Evolutionary conservation across 2,329 filamentous ascomycete species (phyloP).

Genomic region (Fusarium gaditjirri): DNA sequence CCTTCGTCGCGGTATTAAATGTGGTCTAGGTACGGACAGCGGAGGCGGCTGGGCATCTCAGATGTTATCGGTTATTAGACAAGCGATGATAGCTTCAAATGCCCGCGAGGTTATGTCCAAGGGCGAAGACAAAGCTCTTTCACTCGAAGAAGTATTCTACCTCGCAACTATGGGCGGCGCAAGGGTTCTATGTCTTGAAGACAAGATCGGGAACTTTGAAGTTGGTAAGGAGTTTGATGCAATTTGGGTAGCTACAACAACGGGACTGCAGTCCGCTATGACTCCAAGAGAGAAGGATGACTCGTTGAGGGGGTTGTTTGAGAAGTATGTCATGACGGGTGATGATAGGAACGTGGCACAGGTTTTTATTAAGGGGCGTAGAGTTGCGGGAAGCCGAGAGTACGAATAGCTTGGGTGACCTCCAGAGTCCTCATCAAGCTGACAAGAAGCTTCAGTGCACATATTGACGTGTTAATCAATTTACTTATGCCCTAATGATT

Average conservation of each 20-base stretch:
- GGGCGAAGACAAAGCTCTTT: conserved; percentile 11
- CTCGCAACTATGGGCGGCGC: conserved; percentile 4
- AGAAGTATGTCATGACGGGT: conserved; percentile 23
- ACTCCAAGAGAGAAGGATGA: conserved; percentile 1
- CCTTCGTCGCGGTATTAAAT: conserved; percentile 1
- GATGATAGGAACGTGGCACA: conserved; percentile 18
- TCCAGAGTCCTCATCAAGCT: no score
- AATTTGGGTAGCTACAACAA: background rate
- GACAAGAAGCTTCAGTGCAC: no score
- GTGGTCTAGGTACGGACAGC: conserved; percentile 9
- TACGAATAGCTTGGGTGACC: background rate
- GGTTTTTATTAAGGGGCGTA: background rate
- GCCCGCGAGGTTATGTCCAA: background rate
- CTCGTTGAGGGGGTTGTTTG: background rate
- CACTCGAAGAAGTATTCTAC: conserved; percentile 12
- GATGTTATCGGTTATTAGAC: conserved; percentile 13
- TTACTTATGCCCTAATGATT: background rate
- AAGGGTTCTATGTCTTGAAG: background rate
- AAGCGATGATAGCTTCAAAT: conserved; percentile 20
- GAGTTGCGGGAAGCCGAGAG: background rate
- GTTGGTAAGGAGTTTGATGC: conserved; percentile 23
- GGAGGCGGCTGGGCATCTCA: conserved; percentile 22
- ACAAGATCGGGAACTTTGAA: background rate
- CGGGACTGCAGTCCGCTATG: conserved; percentile 5
- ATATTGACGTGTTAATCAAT: no score